phyloP scores from a whole-genome alignment of 2,329 filamentous ascomycete species.

The Xylariales sp. region DNA sequence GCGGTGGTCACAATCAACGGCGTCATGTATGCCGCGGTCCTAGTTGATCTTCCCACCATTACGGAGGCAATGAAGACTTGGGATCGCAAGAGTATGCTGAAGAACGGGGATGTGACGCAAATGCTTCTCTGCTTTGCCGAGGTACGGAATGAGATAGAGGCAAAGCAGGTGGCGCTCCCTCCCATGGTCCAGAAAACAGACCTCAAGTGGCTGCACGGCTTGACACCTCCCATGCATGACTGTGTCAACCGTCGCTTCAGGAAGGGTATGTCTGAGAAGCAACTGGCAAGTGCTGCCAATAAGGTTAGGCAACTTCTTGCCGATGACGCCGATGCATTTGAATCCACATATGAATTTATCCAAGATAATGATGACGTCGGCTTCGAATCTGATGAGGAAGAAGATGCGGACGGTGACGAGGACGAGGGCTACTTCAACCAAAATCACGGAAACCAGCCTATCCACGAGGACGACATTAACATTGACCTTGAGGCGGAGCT shows the following conservation, averaged over 20 bases:
- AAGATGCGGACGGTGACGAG: slow-evolving; percentile 42
- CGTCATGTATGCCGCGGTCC: slow-evolving; percentile 67
- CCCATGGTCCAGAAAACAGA: slow-evolving; percentile 59
- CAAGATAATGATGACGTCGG: slow-evolving; percentile 43
- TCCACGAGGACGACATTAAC: slow-evolving; percentile 22
- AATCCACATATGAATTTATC: slow-evolving; percentile 59
- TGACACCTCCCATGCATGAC: slow-evolving; percentile 86
- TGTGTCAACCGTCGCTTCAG: slow-evolving; percentile 78
- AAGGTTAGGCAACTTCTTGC: slow-evolving; percentile 70
- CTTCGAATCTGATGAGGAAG: slow-evolving; percentile 36
- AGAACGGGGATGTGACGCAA: slow-evolving; percentile 83
- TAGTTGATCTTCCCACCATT: slow-evolving; percentile 83
- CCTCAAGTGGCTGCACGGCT: slow-evolving; percentile 76
- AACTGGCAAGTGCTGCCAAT: slow-evolving; percentile 80
- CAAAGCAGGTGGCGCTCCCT: slow-evolving; percentile 63
- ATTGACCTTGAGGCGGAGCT: slow-evolving; percentile 57
- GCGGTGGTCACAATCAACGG: slow-evolving; percentile 67
- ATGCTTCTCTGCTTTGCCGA: slow-evolving; percentile 77
- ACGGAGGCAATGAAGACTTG: slow-evolving; percentile 91
- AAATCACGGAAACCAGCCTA: background rate
- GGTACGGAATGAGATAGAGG: slow-evolving; percentile 63
- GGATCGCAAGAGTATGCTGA: slow-evolving; percentile 84
- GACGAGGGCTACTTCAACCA: slow-evolving; percentile 46
- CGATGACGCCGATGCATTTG: slow-evolving; percentile 59
- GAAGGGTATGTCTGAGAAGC: slow-evolving; percentile 75